A percentile compares a stretch with the other conserved stretches of the same genome.
Conservation (phyloP, 2,329 filamentous ascomycete species). For the Dendryphion nanum region DNA sequence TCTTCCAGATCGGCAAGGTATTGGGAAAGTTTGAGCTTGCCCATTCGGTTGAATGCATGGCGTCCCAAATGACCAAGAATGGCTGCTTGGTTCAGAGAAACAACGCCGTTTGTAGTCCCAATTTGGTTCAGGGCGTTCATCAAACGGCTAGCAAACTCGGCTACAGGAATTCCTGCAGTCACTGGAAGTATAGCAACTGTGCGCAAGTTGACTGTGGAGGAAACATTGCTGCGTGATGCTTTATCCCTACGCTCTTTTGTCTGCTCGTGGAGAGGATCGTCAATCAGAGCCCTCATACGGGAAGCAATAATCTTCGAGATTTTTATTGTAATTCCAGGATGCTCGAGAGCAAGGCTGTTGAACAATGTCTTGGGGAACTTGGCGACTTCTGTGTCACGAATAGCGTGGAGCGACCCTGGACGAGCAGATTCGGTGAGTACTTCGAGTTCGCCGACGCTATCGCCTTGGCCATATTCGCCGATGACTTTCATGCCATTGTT, state of each 20-base stretch:
- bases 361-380: conserved; percentile 95
- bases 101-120: conserved; percentile 84
- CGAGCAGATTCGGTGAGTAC: conserved; percentile 91
- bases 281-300: conserved; percentile 84
- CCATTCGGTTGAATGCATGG: conserved; percentile 96
- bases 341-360: conserved; percentile 95
- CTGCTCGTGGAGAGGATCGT: conserved; percentile 70
- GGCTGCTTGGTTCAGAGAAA: conserved; percentile 86
- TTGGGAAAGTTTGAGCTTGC: conserved; percentile 90
- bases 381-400: conserved; percentile 92
- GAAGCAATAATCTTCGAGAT: conserved; percentile 98
- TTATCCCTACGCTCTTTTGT: conserved; percentile 61
- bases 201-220: conserved; percentile 86
- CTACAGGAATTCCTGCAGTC: conserved; percentile 85
- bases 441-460: conserved; percentile 95
- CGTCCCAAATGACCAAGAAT: conserved; percentile 93
- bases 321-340: conserved; percentile 97
- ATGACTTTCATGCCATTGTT: conserved; percentile 81
- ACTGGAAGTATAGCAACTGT: conserved; percentile 92
- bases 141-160: conserved; percentile 88
- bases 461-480: conserved; percentile 93
- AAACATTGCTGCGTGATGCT: conserved; percentile 61
- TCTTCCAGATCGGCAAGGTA: conserved; percentile 96
- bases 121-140: conserved; percentile 88
- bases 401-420: conserved; percentile 90